Evolutionary conservation across 169 alveolate species (phyloP), one percentile per base, ranked within the genome.

Genomic region (Prorocentrum cordatum): DNA sequence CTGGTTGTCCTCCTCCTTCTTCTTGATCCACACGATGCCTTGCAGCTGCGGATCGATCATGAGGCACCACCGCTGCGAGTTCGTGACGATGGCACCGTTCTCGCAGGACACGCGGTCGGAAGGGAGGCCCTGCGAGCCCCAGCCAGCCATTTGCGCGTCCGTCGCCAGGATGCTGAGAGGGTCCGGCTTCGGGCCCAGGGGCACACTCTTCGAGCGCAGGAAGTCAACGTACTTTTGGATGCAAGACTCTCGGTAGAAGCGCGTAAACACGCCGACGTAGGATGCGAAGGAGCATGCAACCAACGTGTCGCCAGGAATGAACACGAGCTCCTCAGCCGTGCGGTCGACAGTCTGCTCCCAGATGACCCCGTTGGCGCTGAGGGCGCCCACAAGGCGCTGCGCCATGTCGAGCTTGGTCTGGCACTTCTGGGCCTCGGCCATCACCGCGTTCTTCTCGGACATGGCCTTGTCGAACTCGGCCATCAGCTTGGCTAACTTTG

Each of bases 31-130:
- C 70, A 96, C 94, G 80, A 96, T 95, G 82, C 98, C 98, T 93
- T 97, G 98, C 90, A 97, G 92, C 94, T 97, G 97, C 12, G 99
- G 99, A 79, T 97, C 99, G 83, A 97, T 96, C 94, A 97, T 96
- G 73, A 3, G 93, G 33, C 98, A 95, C 95, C 97, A 97, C 50
- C 98, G 96, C 84, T 96, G 98, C 66, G 98, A 95, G 90, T 94
- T 95, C 72, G 97, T 96, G 62, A 96, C 92, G 83, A 96, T 97
- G 9, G 98, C 96, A 38, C 98, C 98, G 92, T 96, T 97, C 94
- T 96, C 99, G 54, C 95, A 94, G 54, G 98, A 95, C 16, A 97
- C 98, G 22, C 96, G 95, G 92, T 97, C 98, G 61, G 98, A 95
- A n/a, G 99, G 98, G 79, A 97, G 93, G 58, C 97, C 96, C 95